Percentiles rank a stretch among this genome's conserved stretches.
Evolutionary conservation across 495 filamentous ascomycete genomes (phyloP).

Genomic region (Hypoxylon fragiforme): DNA sequence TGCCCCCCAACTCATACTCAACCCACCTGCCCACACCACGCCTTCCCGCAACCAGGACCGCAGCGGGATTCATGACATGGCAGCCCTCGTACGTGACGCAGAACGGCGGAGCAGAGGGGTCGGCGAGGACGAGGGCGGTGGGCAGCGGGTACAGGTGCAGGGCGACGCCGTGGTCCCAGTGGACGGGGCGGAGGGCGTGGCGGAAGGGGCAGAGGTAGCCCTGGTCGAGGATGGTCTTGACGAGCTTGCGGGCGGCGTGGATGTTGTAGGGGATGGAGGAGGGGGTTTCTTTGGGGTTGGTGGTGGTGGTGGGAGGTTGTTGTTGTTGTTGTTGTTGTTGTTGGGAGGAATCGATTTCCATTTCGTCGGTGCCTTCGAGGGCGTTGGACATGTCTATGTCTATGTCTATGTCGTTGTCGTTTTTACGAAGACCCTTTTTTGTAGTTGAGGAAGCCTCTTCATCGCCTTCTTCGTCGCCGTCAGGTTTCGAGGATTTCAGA

Average conservation of each 20-base stretch:
- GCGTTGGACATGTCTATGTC: constrained; percentile 44
- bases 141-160: constrained; percentile 87
- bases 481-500: constrained; percentile 48
- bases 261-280: constrained; percentile 50
- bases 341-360: constrained; percentile 53
- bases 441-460: constrained; percentile 29
- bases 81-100: constrained; percentile 91
- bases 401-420: constrained; percentile 24
- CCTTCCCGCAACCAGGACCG: constrained; percentile 64
- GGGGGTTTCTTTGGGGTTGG: constrained; percentile 1
- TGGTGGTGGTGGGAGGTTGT: too few species aligned
- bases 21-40: constrained; percentile 74
- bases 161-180: constrained; percentile 80
- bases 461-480: constrained; percentile 30
- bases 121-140: constrained; percentile 77
- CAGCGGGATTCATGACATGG: constrained; percentile 92
- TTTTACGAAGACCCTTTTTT: too few species aligned
- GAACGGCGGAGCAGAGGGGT: constrained; percentile 78
- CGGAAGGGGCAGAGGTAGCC: constrained; percentile 86
- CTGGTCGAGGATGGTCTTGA: constrained; percentile 93
- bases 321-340: too few species aligned
- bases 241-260: constrained; percentile 73
- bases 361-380: constrained; percentile 35
- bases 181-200: constrained; percentile 69
- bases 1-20: constrained; percentile 73